Percentiles rank a stretch among this genome's conserved stretches.
Conservation (phyloP, 768 basidiomycete genomes). For the Hygrophorus pudorinus region DNA sequence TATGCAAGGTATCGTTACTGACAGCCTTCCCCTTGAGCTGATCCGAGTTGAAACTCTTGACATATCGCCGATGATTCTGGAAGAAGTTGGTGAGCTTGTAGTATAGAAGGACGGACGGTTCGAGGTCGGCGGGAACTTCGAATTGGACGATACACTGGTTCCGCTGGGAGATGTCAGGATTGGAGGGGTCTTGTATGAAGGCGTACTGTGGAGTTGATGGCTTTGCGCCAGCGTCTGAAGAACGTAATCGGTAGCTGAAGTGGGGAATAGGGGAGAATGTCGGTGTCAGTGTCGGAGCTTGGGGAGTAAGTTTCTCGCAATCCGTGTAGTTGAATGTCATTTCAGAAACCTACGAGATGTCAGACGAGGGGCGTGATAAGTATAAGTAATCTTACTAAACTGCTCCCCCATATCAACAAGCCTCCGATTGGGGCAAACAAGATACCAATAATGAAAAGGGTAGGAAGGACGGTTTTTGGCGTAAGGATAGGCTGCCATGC, state of each 20-base stretch:
- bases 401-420: conserved; percentile 79
- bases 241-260: conserved; percentile 56
- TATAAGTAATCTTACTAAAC: neutral
- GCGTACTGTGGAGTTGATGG: conserved; percentile 62
- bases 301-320: conserved; percentile 60
- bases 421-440: conserved; percentile 96
- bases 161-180: conserved; percentile 31
- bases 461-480: conserved; percentile 94
- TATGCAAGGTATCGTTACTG: conserved; percentile 35
- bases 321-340: conserved; percentile 94
- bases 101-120: conserved; percentile 76
- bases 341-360: conserved; percentile 63
- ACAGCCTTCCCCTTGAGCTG: conserved; percentile 75
- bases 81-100: conserved; percentile 96
- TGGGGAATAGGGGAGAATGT: conserved; percentile 49
- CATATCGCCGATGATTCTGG: conserved; percentile 98
- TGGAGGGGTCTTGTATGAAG: conserved; percentile 44
- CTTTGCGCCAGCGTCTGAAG: conserved; percentile 35
- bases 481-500: conserved; percentile 99
- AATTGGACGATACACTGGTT: conserved; percentile 75
- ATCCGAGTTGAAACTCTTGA: conserved; percentile 76
- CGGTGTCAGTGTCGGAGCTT: conserved; percentile 25
- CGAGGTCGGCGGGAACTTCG: conserved; percentile 68
- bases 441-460: conserved; percentile 89
- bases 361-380: neutral